Base-by-base conservation (phyloP, 2,329 filamentous ascomycete species). In the Bipolaris cookei region DNA sequence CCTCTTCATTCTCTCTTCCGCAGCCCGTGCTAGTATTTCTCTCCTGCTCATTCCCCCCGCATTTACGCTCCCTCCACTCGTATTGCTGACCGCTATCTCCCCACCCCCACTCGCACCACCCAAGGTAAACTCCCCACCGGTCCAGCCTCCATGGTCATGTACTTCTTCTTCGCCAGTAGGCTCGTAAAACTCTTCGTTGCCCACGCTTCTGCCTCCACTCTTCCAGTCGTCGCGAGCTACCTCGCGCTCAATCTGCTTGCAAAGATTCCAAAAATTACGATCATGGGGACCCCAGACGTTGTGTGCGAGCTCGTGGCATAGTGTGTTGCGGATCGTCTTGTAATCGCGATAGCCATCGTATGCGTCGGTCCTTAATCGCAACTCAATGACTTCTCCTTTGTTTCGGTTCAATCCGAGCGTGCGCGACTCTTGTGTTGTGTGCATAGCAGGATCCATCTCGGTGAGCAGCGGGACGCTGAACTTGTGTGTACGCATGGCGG, bases 291-390 rank as follows among this genome's bases (percentile, higher is more conserved):
- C 83, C 78, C 90, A 89, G 8, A 97, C 91, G 68, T 97, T 97
- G 77, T 99, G 95, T 64, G 93, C 89, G 16, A 99, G 82, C 80
- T 99, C 95, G 78, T 99, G 95, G 72, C 94, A 98, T 11, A 99
- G 81, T 43, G 95, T 98, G 66, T 90, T 91, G 49, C 95, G 86
- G 46, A 99, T 96, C 0, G 90, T 93, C 67, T 89, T 89, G 79
- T 98, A 99, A 73, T 97, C 92, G 35, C 95, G 82, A 71, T 97
- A 98, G 0, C 95, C 95, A 74, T 97, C 92, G 73, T 95, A 92
- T 2, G 90, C 91, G 78, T 99, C 95, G 1, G 95, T 98, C n/a
- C 95, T 83, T 34, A 99, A 79, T 0, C 95, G 83, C 59, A 99
- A 78, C 81, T 98, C 93, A 54, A 99, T 97, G 1, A 92, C 91